Percentiles rank a stretch among this genome's conserved stretches.
Conservation (phyloP, 352 stramenopile genomes). For the Pseudoperonospora humuli region DNA sequence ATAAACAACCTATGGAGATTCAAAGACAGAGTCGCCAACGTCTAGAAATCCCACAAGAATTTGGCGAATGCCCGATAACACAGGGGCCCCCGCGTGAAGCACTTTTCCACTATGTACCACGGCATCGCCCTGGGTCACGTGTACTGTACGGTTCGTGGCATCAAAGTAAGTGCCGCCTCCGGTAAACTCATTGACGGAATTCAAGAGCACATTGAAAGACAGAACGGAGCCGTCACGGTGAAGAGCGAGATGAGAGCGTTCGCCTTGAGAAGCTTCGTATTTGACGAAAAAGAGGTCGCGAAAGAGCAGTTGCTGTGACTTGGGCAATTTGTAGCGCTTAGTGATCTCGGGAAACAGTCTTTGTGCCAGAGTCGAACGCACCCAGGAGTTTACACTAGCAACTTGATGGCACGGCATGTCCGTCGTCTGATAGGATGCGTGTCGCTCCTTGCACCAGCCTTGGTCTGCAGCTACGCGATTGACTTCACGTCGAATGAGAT, state of each 20-base stretch:
- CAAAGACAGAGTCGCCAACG: conserved; percentile 47
- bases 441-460: conserved; percentile 73
- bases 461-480: conserved; percentile 26
- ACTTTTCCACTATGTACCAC: conserved; percentile 90
- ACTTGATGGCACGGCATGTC: conserved; percentile 77
- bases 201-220: conserved; percentile 92
- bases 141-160: conserved; percentile 48
- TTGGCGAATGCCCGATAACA: conserved; percentile 75
- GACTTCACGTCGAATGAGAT: conserved; percentile 32
- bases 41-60: conserved; percentile 93
- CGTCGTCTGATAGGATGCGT: conserved; percentile 77
- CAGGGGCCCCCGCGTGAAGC: conserved; percentile 83
- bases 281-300: conserved; percentile 86
- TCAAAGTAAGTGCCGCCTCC: conserved; percentile 92
- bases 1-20: not conserved
- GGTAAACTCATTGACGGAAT: conserved; percentile 69
- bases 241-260: conserved; percentile 72
- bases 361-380: conserved; percentile 34
- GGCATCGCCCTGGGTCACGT: conserved; percentile 77
- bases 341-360: conserved; percentile 58
- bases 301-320: conserved; percentile 50
- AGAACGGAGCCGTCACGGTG: conserved; percentile 91
- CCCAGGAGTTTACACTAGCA: conserved; percentile 53
- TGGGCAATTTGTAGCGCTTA: conserved; percentile 32
- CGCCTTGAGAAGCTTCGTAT: conserved; percentile 56